Conservation (phyloP, 106 monocot genomes). For the Triglochin maritima region DNA sequence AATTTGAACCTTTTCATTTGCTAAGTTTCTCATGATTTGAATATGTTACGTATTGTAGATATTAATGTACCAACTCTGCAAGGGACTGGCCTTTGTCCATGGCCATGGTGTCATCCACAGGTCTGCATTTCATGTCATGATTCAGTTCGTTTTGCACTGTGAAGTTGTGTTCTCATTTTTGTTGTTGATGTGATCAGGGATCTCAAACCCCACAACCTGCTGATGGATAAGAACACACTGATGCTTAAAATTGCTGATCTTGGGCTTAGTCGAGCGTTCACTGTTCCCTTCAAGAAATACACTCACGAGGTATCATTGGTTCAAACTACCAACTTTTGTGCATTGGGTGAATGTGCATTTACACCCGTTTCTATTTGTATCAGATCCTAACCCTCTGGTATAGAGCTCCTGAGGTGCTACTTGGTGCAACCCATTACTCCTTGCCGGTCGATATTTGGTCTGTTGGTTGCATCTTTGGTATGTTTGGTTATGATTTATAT, state of each 20-base stretch:
- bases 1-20: not conserved
- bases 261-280: constrained; percentile 81
- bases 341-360: no score
- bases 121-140: constrained; percentile 5
- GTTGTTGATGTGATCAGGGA: constrained; percentile 26
- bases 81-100: constrained; percentile 88
- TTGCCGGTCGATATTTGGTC: constrained; percentile 80
- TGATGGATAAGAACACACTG: constrained; percentile 90
- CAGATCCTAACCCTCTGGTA: constrained; percentile 83
- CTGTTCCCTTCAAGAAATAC: constrained; percentile 85
- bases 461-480: constrained; percentile 75
- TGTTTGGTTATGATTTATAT: not conserved
- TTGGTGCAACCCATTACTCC: constrained; percentile 62
- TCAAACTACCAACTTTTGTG: not conserved
- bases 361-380: not conserved
- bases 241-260: constrained; percentile 91
- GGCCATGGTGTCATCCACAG: constrained; percentile 91
- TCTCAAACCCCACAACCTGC: constrained; percentile 90
- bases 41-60: constrained; percentile 30
- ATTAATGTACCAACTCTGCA: constrained; percentile 96
- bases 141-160: no score
- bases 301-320: constrained; percentile 67
- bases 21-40: not conserved
- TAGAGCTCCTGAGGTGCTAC: constrained; percentile 68
- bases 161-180: no score